A percentile compares a stretch with the other conserved stretches of the same genome.
Evolutionary conservation across 1,139 yeast genomes (phyloP).

Genomic region (Zhuliangozyma blackwelliae): DNA sequence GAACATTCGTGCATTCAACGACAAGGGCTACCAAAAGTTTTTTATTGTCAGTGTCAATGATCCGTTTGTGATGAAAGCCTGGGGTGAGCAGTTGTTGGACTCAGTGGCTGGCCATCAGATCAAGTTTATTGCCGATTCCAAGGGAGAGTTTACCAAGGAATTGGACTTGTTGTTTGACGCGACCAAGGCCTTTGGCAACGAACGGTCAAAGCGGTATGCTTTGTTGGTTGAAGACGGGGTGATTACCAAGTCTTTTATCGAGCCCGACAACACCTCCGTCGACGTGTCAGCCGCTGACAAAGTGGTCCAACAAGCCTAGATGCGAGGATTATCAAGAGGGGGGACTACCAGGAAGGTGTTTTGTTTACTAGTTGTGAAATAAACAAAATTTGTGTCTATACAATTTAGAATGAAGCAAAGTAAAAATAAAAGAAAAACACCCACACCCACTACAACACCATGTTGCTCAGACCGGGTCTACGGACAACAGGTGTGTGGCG

Average conservation of each 20-base stretch:
- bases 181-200: conserved; percentile 64
- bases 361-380: too few species aligned
- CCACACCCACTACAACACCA: too few species aligned
- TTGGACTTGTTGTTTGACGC: conserved; percentile 72
- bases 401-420: too few species aligned
- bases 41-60: conserved; percentile 80
- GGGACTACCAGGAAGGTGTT: too few species aligned
- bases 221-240: conserved; percentile 70
- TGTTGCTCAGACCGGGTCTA: too few species aligned
- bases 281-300: conserved; percentile 43
- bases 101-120: conserved; percentile 32
- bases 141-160: conserved; percentile 62
- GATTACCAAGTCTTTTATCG: conserved; percentile 63
- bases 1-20: conserved; percentile 46
- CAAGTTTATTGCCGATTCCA: conserved; percentile 72
- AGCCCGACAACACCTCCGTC: conserved; percentile 77
- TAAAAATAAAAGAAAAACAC: too few species aligned
- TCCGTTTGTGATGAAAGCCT: conserved; percentile 74
- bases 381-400: too few species aligned
- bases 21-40: conserved; percentile 60
- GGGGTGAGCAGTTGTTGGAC: conserved; percentile 12
- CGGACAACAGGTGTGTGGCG: too few species aligned
- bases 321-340: too few species aligned
- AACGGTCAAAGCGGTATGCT: conserved; percentile 74
- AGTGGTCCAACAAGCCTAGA: conserved; percentile 27